Evolutionary conservation across 2,329 filamentous ascomycete genomes (phyloP), one percentile per base, ranked within the genome.

Genomic region (Fusarium fujikuroi): DNA sequence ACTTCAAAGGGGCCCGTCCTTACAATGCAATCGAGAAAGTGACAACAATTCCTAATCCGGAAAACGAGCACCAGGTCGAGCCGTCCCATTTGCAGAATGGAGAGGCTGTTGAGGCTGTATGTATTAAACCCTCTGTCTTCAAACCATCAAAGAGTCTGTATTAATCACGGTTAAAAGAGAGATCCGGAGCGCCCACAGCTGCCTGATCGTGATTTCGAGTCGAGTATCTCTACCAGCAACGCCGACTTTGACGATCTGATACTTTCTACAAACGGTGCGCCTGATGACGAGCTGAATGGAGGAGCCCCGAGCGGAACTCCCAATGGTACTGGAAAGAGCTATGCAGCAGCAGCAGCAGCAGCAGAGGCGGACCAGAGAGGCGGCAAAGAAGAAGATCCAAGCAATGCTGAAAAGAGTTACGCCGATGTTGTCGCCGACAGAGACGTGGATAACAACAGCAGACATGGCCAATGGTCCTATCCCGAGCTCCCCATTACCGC

Each of bases 401-500:
- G 53, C 18, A 49, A 52, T 11, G 21, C 36, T 16, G 66, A 65
- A 58, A 69, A 76, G 69, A 75, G 64, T 21, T 79, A 78, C 50
- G 78, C 77, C 14, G 69, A 68, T 7, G 74, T 68, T 39, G 66
- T 67, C 39, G 66, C 71, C 9, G 64, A 70, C 28, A 57, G 61
- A 46, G 58, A 72, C 25, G 52, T 56, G 34, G 67, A 63, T 49
- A 63, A 67, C 30, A 52, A 32, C 23, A 50, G 59, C 36, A 67
- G 69, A 11, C 42, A 69, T 18, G 63, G 72, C 21, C 39, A 76
- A 28, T 61, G 71, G 49, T 53, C 70, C 39, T 82, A 82, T 39
- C 80, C 80, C n/a, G 63, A 70, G 23, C 72, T 82, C 9, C 70
- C 72, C n/a, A 74, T 66, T 21, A 63, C 73, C 21, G 52, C 66